These are phyloP conservation scores for Nicotiana attenuata DNA, from an alignment of 257 asterid genomes.

Conservation along the genomic window DNA sequence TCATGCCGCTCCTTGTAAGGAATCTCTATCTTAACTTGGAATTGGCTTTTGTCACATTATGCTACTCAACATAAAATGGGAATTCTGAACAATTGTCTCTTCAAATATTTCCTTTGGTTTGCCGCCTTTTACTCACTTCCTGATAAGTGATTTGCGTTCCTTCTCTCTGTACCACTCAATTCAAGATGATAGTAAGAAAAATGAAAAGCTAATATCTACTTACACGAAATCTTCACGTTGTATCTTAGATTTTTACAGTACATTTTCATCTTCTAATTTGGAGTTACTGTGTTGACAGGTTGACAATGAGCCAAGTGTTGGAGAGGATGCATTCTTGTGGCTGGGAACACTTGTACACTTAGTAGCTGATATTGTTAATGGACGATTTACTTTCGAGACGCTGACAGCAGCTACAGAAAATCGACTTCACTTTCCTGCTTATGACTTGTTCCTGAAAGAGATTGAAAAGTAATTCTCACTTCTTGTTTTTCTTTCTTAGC, in stretches of 20 bases:
- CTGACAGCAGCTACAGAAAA: slow-evolving; percentile 66
- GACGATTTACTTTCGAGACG: slow-evolving; percentile 82
- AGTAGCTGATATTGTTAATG: slow-evolving; percentile 64
- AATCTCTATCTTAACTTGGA: background rate
- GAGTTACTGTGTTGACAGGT: slow-evolving; percentile 39
- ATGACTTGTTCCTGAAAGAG: slow-evolving; percentile 67
- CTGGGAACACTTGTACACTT: slow-evolving; percentile 63
- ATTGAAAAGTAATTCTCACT: slow-evolving; percentile 45
- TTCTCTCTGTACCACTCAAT: background rate
- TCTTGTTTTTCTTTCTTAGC: background rate
- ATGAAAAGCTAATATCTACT: background rate
- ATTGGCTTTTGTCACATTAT: background rate
- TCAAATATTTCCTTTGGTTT: background rate
- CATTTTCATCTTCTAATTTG: background rate
- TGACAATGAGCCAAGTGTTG: slow-evolving; percentile 55
- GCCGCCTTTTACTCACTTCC: background rate
- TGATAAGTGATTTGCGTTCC: background rate
- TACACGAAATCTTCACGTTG: background rate
- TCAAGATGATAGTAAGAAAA: background rate
- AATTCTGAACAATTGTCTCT: background rate
- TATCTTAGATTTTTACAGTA: background rate
- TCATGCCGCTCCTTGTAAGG: slow-evolving; percentile 94
- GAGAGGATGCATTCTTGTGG: slow-evolving; percentile 89
- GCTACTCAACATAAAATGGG: background rate
- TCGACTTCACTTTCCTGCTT: slow-evolving; percentile 80